Percentiles rank a stretch among this genome's conserved stretches.
Evolutionary conservation across 148 eudicot genomes (phyloP).

Genomic region (Selenicereus undatus): DNA sequence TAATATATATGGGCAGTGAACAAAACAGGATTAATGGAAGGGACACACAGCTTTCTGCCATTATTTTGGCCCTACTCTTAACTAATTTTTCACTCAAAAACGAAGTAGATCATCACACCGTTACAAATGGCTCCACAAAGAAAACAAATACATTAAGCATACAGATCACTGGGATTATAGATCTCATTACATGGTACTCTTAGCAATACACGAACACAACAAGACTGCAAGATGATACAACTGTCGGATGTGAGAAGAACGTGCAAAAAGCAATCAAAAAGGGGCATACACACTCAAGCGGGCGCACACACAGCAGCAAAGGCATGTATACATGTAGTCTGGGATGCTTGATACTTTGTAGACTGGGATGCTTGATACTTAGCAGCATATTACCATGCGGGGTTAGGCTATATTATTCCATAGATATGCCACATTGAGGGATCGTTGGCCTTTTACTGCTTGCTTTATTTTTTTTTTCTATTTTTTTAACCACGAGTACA

Average conservation of each 20-base stretch:
- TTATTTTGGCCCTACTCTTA: too few species aligned
- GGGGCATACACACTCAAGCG: not conserved
- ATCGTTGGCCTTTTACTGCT: too few species aligned
- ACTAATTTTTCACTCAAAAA: too few species aligned
- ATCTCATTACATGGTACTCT: not conserved
- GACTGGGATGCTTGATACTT: not conserved
- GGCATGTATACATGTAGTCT: not conserved
- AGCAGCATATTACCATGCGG: too few species aligned
- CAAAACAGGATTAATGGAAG: too few species aligned
- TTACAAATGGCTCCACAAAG: not conserved
- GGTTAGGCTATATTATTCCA: too few species aligned
- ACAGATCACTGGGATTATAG: not conserved
- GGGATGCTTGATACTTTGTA: not conserved
- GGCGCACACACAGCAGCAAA: too few species aligned
- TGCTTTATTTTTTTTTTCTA: too few species aligned
- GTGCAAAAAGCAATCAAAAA: not conserved
- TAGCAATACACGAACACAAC: not conserved
- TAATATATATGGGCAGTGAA: too few species aligned
- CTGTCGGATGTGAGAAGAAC: not conserved
- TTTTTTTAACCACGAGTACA: too few species aligned
- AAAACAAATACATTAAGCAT: not conserved
- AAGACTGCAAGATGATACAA: not conserved
- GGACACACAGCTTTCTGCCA: too few species aligned
- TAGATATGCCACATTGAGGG: too few species aligned
- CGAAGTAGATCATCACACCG: not conserved